A percentile compares a stretch with the other conserved stretches of the same genome.
Evolutionary conservation across 139 green algal genomes (phyloP).

Genomic region (Haematococcus lacustris): DNA sequence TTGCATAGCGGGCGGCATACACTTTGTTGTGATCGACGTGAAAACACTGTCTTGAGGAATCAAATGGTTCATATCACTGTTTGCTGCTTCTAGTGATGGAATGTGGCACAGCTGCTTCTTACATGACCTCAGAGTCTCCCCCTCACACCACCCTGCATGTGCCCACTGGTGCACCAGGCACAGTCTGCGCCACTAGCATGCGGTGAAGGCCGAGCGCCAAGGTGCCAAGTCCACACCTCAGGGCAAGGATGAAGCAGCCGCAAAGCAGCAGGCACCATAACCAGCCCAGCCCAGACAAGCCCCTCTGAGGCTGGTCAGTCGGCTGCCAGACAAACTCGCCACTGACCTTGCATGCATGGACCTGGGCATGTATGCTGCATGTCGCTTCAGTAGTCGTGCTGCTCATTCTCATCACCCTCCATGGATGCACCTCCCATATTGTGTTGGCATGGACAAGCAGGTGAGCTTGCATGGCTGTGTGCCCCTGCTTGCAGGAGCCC

Average conservation of each 20-base stretch:
- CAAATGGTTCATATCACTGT: background rate
- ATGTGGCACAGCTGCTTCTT: background rate
- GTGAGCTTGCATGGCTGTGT: background rate
- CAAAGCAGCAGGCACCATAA: too few relatives aligned
- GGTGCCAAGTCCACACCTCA: conserved; percentile 28
- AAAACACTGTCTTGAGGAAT: background rate
- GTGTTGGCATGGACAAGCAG: too few relatives aligned
- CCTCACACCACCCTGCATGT: background rate
- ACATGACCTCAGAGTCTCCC: background rate
- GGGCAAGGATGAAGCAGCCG: conserved; percentile 46
- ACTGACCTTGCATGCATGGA: too few relatives aligned
- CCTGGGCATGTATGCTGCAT: too few relatives aligned
- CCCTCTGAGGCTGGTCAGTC: too few relatives aligned
- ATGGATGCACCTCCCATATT: too few relatives aligned
- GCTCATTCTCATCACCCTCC: too few relatives aligned
- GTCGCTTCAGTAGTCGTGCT: too few relatives aligned
- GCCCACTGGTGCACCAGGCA: background rate
- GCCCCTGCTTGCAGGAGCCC: conserved; percentile 34
- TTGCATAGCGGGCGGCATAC: too few relatives aligned
- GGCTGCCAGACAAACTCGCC: too few relatives aligned
- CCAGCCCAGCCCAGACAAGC: too few relatives aligned
- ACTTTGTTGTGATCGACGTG: background rate
- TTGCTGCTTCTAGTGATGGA: background rate
- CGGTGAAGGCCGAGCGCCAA: conserved; percentile 44
- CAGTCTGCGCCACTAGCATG: too few relatives aligned